Conservation (phyloP, 2,329 filamentous ascomycete genomes). For the Diatrype stigma region DNA sequence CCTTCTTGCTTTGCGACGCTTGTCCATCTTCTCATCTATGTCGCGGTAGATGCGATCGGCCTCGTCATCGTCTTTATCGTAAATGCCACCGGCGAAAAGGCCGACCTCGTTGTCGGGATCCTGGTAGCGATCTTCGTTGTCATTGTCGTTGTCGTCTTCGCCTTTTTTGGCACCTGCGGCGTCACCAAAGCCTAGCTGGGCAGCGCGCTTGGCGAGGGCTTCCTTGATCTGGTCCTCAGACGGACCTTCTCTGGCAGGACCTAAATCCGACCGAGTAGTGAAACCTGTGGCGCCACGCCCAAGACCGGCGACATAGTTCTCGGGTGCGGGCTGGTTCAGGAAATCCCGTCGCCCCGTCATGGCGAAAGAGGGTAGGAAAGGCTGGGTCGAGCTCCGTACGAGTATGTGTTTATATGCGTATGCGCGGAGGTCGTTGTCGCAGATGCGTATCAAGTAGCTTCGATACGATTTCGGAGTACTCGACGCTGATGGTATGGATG, state of each 20-base stretch:
- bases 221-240: constrained; percentile 99
- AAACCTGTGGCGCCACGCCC: constrained; percentile 97
- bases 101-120: constrained; percentile 97
- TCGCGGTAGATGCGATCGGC: constrained; percentile 93
- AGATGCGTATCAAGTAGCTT: background rate
- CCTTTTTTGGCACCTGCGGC: constrained; percentile 58
- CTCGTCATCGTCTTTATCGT: constrained; percentile 97
- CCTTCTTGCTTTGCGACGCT: constrained; percentile 79
- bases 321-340: constrained; percentile 76
- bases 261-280: constrained; percentile 93
- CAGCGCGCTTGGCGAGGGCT: constrained; percentile 88
- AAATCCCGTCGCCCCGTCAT: constrained; percentile 74
- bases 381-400: background rate
- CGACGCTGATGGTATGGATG: background rate
- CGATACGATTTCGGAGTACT: background rate
- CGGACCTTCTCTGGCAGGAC: constrained; percentile 89
- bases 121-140: constrained; percentile 79
- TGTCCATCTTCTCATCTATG: constrained; percentile 96
- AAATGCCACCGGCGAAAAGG: constrained; percentile 89
- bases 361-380: constrained; percentile 12
- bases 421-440: background rate
- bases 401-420: background rate
- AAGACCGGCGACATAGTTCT: constrained; percentile 92
- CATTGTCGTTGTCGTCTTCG: constrained; percentile 67
- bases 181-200: constrained; percentile 68